A percentile compares a stretch with the other conserved stretches of the same genome.
These are phyloP conservation scores for Periconia digitata DNA, from an alignment of 2,329 filamentous ascomycete species.

Conservation along the genomic window DNA sequence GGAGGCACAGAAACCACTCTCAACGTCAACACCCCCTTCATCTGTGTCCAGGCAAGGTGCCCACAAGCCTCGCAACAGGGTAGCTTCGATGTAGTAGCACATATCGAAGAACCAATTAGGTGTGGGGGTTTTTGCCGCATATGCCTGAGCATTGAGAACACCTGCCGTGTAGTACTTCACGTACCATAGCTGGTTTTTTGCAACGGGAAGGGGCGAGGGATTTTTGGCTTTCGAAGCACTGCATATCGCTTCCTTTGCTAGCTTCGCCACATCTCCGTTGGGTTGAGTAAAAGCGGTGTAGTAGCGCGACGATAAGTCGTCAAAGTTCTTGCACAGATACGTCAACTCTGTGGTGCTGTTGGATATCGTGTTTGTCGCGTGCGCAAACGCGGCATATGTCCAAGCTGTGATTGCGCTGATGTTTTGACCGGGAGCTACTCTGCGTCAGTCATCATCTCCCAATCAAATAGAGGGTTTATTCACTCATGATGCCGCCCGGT, in stretches of 20 bases:
- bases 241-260: slow-evolving; percentile 9
- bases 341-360: slow-evolving; percentile 8
- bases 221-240: slow-evolving; percentile 1
- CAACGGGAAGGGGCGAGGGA: background rate
- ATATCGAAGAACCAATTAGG: slow-evolving; percentile 4
- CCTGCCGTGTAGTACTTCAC: slow-evolving; percentile 8
- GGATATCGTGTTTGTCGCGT: slow-evolving; percentile 6
- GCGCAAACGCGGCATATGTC: slow-evolving; percentile 8
- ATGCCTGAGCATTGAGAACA: slow-evolving; percentile 6
- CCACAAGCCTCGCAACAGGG: slow-evolving; percentile 8
- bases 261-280: slow-evolving; percentile 7
- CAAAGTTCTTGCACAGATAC: slow-evolving; percentile 10
- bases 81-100: slow-evolving; percentile 10
- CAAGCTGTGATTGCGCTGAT: slow-evolving; percentile 9
- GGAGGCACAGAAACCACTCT: slow-evolving; percentile 10
- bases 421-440: slow-evolving; percentile 7
- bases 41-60: slow-evolving; percentile 6
- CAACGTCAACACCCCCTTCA: slow-evolving; percentile 10
- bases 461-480: background rate
- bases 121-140: background rate
- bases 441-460: background rate
- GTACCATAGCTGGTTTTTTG: slow-evolving; percentile 4
- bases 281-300: slow-evolving; percentile 8
- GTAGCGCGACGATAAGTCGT: slow-evolving; percentile 3
- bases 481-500: slow-evolving; percentile 3